Evolutionary conservation across 2,329 filamentous ascomycete genomes (phyloP).

Genomic region (Ceratocystis variospora): DNA sequence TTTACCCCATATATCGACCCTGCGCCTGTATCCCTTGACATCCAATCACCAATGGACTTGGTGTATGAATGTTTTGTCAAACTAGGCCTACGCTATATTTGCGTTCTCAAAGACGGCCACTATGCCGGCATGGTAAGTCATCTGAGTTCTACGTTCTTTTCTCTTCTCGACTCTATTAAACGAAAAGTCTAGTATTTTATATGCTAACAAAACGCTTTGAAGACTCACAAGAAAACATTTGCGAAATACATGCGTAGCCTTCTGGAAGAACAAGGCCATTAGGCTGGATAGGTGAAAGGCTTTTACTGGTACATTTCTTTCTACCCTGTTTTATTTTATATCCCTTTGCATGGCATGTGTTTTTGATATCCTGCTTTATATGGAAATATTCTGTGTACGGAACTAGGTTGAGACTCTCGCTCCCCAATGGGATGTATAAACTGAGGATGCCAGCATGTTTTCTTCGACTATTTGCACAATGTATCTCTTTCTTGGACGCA

Average conservation of each 20-base stretch:
- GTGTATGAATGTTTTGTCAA: constrained; percentile 97
- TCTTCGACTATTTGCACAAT: too few species aligned
- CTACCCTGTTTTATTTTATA: background rate
- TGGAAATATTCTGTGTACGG: background rate
- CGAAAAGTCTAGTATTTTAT: background rate
- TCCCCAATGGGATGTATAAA: too few species aligned
- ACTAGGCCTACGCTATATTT: constrained; percentile 81
- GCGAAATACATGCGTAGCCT: constrained; percentile 84
- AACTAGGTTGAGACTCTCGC: too few species aligned
- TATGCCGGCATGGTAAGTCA: constrained; percentile 72
- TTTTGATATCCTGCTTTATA: background rate
- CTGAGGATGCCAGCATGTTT: too few species aligned
- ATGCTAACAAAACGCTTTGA: background rate
- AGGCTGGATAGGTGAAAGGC: background rate
- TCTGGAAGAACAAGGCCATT: constrained; percentile 38
- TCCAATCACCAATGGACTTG: constrained; percentile 79
- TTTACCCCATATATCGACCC: constrained; percentile 89
- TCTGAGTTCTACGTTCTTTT: background rate
- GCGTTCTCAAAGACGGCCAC: constrained; percentile 68
- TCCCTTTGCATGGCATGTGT: constrained; percentile 2
- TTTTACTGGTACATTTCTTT: background rate
- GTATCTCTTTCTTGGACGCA: too few species aligned
- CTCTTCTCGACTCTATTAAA: background rate
- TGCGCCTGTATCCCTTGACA: constrained; percentile 75
- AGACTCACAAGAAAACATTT: constrained; percentile 92